A percentile compares a stretch with the other conserved stretches of the same genome.
These are phyloP conservation scores for Ceratocystis ficicola DNA, from an alignment of 2,329 filamentous ascomycete species.

Conservation along the genomic window DNA sequence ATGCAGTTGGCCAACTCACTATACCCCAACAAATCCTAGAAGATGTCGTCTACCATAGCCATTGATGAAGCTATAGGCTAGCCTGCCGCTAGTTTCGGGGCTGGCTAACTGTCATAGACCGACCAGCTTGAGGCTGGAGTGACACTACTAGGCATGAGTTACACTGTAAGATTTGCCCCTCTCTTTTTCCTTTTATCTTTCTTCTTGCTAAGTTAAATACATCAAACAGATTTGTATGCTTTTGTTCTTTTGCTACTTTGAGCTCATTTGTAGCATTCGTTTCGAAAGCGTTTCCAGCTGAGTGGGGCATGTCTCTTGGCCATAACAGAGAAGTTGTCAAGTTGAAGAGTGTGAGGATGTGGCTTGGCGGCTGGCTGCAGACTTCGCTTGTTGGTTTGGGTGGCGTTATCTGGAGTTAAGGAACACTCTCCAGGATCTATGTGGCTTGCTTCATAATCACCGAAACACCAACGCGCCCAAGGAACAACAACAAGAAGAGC, in stretches of 20 bases:
- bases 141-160: neutral
- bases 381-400: conserved; percentile 17
- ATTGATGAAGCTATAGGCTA: neutral
- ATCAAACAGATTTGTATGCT: neutral
- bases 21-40: no score
- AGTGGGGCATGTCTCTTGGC: neutral
- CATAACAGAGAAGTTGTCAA: conserved; percentile 4
- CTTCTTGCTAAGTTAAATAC: neutral
- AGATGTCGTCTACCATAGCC: neutral
- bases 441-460: neutral
- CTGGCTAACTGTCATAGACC: neutral
- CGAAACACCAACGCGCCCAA: neutral
- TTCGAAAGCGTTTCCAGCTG: neutral
- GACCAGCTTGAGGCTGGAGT: neutral
- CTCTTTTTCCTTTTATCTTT: neutral
- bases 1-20: no score
- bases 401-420: conserved; percentile 9
- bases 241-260: neutral
- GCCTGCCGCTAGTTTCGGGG: neutral
- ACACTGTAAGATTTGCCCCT: neutral
- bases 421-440: neutral
- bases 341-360: neutral
- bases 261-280: neutral
- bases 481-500: neutral
- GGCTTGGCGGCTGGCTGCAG: conserved; percentile 16